These are phyloP conservation scores for Leishmania turanica DNA, from an alignment of 208 protist species.

Conservation along the genomic window DNA sequence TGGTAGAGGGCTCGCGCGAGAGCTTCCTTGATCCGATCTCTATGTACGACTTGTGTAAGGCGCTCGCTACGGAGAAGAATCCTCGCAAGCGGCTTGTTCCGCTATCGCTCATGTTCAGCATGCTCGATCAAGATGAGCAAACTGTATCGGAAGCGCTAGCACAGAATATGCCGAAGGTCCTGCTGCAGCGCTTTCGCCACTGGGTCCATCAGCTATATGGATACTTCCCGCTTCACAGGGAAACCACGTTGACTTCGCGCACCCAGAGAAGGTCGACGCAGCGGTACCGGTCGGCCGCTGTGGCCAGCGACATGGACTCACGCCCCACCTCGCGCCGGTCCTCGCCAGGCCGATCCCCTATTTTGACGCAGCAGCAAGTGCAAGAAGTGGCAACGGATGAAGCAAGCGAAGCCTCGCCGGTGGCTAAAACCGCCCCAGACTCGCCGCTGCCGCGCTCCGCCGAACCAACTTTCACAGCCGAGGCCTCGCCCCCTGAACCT, in stretches of 20 bases:
- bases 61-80: conserved; percentile 65
- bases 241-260: conserved; percentile 3
- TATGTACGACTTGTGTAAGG: conserved; percentile 77
- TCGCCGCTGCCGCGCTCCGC: conserved; percentile 27
- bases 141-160: conserved; percentile 62
- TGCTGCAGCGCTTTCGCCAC: conserved; percentile 73
- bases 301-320: conserved; percentile 30
- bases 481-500: background rate
- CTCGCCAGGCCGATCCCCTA: conserved; percentile 23
- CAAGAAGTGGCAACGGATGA: background rate
- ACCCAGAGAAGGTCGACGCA: conserved; percentile 22
- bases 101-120: conserved; percentile 81
- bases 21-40: conserved; percentile 81
- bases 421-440: conserved; percentile 4
- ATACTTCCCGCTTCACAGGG: conserved; percentile 28
- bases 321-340: conserved; percentile 15
- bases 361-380: background rate
- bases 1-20: conserved; percentile 82
- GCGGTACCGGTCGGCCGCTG: conserved; percentile 29
- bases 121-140: conserved; percentile 85
- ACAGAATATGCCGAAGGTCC: conserved; percentile 52
- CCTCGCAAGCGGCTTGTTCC: conserved; percentile 71
- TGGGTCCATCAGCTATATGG: conserved; percentile 74
- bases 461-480: conserved; percentile 11
- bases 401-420: background rate